Conservation (phyloP, 192 early-diverging fungal species). For the Allomyces arbusculus region DNA sequence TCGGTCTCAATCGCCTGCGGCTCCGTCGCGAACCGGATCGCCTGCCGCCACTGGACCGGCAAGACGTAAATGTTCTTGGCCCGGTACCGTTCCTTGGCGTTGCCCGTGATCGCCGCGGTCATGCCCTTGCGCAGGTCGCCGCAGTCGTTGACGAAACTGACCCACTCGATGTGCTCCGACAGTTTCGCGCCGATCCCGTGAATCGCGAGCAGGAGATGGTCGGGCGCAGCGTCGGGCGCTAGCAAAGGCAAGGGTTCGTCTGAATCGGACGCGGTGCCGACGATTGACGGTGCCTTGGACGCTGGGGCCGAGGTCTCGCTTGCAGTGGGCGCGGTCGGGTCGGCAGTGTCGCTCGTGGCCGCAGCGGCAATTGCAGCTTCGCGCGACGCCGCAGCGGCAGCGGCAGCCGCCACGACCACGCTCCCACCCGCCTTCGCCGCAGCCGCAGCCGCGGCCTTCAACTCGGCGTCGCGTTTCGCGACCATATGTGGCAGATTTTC, state of each 20-base stretch:
- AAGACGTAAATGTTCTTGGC: neutral
- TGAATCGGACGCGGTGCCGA: neutral
- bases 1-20: neutral
- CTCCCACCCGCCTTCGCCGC: neutral
- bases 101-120: neutral
- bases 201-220: slow-evolving; percentile 1
- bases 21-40: neutral
- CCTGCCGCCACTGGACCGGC: slow-evolving; percentile 2
- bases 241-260: neutral
- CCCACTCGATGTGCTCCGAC: neutral
- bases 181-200: slow-evolving; percentile 4
- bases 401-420: neutral
- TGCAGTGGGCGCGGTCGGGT: neutral
- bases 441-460: neutral
- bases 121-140: neutral
- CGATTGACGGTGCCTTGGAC: neutral
- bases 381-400: neutral
- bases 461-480: neutral
- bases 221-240: too few species aligned
- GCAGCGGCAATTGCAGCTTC: neutral
- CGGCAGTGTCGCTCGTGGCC: neutral
- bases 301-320: too few species aligned
- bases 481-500: neutral
- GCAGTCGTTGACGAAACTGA: neutral
- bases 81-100: neutral